Base-by-base conservation (phyloP, 1,284 basidiomycete genomes). In the Cryptococcus floricola region DNA sequence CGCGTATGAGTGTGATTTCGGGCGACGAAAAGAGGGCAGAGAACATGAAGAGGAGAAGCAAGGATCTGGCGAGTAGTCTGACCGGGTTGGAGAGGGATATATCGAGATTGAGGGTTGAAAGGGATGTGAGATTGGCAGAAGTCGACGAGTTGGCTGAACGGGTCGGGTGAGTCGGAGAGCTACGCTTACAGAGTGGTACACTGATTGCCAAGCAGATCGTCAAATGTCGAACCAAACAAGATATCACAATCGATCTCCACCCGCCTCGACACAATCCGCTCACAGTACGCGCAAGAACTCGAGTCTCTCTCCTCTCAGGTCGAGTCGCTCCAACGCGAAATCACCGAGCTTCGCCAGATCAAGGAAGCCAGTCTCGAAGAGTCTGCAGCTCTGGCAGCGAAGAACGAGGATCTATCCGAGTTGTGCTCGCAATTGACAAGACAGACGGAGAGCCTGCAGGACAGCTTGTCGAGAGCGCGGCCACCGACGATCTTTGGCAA, bases 321-420 rank as follows among this genome's bases (percentile, higher is more conserved):
- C 25, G 91, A 96, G 66, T 81, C 81, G 0, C 78, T 98, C 28
- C 74, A 82, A 27, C 83, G 91, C 50, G 95, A 98, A 77, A 87
- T 98, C 56, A 80, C 83, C 9, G 93, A 97, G 66, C 85, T 98
- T 51, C 87, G 86, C 68, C 87, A 90, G 31, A 86, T 89, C 4
- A 84, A 91, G 31, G 91, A 96, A 65, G 83, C 87, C 41, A 89
- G 89, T 78, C 78, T 94, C 18, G 93, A 96, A 66, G 94, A 98
- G 78, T 89, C 92, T 1, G 87, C 90, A 0, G 85, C 87, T 19
- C 82, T 98, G 50, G 92, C 91, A 69, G 87, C 87, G 14, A 86
- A 92, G 56, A 97, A 98, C 77, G 92, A 95, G 68, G 89, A 94
- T 73, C 82, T 98, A 12, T 88, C 87, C 5, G 88, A 92, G 70